Conservation (phyloP, 257 asterid species). For the Lycium barbarum region DNA sequence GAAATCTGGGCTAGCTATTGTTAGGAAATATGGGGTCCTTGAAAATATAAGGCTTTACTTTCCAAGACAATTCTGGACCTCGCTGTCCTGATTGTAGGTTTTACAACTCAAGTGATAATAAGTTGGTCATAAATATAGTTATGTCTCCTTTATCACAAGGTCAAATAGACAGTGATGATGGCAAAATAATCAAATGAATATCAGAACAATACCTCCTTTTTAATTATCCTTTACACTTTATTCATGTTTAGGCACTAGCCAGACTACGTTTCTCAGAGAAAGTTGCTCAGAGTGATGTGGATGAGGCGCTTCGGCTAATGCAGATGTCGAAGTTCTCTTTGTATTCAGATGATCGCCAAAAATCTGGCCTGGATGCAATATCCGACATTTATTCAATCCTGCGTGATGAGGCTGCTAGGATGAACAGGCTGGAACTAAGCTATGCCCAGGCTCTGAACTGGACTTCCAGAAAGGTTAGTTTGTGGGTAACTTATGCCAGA, state of each 20-base stretch:
- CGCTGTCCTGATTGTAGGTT: background rate
- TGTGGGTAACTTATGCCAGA: slow-evolving; percentile 6
- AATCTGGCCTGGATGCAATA: slow-evolving; percentile 90
- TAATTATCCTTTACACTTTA: background rate
- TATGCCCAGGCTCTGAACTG: slow-evolving; percentile 98
- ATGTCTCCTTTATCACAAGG: background rate
- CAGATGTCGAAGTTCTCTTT: slow-evolving; percentile 99
- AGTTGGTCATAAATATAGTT: slow-evolving; percentile 10
- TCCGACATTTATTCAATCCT: slow-evolving; percentile 95
- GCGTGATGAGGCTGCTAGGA: slow-evolving; percentile 95
- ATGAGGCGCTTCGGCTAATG: slow-evolving; percentile 96
- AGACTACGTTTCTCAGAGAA: slow-evolving; percentile 78
- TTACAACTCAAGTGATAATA: slow-evolving; percentile 9
- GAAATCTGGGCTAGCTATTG: slow-evolving; percentile 7
- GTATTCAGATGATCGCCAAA: slow-evolving; percentile 93
- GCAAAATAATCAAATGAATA: background rate
- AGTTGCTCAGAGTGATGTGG: slow-evolving; percentile 96
- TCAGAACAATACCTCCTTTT: background rate
- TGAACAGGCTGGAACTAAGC: slow-evolving; percentile 76
- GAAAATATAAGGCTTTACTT: slow-evolving; percentile 1
- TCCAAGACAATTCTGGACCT: slow-evolving; percentile 16
- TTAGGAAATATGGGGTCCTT: slow-evolving; percentile 23
- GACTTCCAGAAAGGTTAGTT: slow-evolving; percentile 95
- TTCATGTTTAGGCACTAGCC: slow-evolving; percentile 78
- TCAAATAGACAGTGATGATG: slow-evolving; percentile 14